Evolutionary conservation across 106 monocot species (phyloP).

Genomic region (Dioscorea dumetorum): DNA sequence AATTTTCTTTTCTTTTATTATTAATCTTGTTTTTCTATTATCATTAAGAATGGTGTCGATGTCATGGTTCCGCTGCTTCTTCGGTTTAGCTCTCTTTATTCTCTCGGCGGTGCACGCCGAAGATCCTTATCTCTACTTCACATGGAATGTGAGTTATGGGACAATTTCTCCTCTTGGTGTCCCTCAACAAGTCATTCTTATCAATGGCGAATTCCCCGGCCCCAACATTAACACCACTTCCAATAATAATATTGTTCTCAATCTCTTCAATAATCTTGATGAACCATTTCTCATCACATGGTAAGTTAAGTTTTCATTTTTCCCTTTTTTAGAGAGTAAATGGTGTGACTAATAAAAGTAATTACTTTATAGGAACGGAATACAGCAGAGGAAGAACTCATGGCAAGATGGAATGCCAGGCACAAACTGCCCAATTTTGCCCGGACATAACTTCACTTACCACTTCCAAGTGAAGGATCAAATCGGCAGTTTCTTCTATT

Average conservation of each 20-base stretch:
- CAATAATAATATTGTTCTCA: slow-evolving; percentile 45
- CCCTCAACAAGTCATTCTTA: slow-evolving; percentile 35
- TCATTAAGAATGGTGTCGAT: not conserved
- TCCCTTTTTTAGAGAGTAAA: too few relatives aligned
- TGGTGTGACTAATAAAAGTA: too few relatives aligned
- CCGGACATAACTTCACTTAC: slow-evolving; percentile 46
- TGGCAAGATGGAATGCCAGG: slow-evolving; percentile 57
- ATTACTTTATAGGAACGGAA: slow-evolving; percentile 35
- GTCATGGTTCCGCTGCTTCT: not conserved
- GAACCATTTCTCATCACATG: slow-evolving; percentile 49
- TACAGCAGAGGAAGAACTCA: slow-evolving; percentile 65
- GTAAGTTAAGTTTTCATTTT: slow-evolving; percentile 4
- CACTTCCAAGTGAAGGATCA: slow-evolving; percentile 74
- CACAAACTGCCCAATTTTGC: slow-evolving; percentile 40
- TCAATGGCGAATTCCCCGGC: slow-evolving; percentile 56
- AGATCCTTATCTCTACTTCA: slow-evolving; percentile 28
- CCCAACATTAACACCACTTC: slow-evolving; percentile 45
- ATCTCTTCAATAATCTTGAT: slow-evolving; percentile 41
- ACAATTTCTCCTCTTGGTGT: slow-evolving; percentile 24
- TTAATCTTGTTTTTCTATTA: too few relatives aligned
- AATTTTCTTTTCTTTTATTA: too few relatives aligned
- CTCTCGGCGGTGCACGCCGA: slow-evolving; percentile 17
- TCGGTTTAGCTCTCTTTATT: not conserved
- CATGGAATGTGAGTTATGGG: slow-evolving; percentile 32
- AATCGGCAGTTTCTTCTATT: slow-evolving; percentile 61